Percentiles rank a stretch among this genome's conserved stretches.
Conservation (phyloP, 495 filamentous ascomycete genomes). For the Talaromyces nanjingensis region DNA sequence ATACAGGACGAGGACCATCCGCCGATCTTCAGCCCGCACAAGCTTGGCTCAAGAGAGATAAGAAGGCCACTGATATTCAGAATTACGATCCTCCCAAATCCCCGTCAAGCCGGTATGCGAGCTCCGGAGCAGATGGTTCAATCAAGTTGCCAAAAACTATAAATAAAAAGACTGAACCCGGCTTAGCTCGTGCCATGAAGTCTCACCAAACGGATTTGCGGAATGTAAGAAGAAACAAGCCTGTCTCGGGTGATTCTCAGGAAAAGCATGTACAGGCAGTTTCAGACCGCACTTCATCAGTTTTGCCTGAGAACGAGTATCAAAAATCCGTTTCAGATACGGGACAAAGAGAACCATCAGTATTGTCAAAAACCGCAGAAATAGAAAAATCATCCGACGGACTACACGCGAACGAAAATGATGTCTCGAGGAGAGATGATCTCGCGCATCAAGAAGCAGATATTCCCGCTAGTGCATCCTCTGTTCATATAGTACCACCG, state of each 20-base stretch:
- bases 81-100: conserved; percentile 36
- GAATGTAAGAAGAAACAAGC: conserved; percentile 4
- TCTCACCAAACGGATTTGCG: conserved; percentile 7
- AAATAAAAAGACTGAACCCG: not conserved
- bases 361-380: not conserved
- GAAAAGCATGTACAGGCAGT: not conserved
- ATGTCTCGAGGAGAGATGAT: not conserved
- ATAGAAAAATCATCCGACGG: not conserved
- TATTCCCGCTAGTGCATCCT: conserved; percentile 10
- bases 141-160: not conserved
- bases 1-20: not conserved
- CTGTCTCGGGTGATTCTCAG: not conserved
- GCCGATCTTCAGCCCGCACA: not conserved
- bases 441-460: not conserved
- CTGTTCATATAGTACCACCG: conserved; percentile 30
- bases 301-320: not conserved
- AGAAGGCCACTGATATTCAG: conserved; percentile 23
- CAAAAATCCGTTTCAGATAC: not conserved
- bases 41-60: conserved; percentile 37
- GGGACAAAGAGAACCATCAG: not conserved
- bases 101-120: conserved; percentile 14
- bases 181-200: not conserved
- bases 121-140: not conserved
- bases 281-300: not conserved
- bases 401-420: not conserved